Percentiles rank a stretch among this genome's conserved stretches.
These are phyloP conservation scores for Hanseniaspora guilliermondii DNA, from an alignment of 805 yeast species.

Conservation along the genomic window DNA sequence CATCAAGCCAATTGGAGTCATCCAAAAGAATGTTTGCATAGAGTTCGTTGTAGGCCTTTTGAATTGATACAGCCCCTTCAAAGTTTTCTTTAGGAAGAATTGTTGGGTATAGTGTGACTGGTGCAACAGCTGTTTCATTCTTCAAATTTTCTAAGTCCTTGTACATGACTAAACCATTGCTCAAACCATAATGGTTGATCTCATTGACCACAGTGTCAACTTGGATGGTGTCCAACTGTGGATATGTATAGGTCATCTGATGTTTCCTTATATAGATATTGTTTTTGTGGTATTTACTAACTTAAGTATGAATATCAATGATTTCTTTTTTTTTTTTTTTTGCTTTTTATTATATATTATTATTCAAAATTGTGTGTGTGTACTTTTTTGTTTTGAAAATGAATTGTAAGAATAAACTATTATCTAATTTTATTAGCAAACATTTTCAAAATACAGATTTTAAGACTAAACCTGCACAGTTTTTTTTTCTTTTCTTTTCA, in stretches of 20 bases:
- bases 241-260: conserved; percentile 14
- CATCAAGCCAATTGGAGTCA: conserved; percentile 47
- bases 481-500: no score
- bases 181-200: conserved; percentile 61
- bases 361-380: no score
- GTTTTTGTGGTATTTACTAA: background rate
- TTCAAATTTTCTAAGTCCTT: conserved; percentile 35
- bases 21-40: conserved; percentile 55
- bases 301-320: no score
- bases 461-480: no score
- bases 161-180: conserved; percentile 74
- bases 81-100: conserved; percentile 66
- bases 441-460: no score
- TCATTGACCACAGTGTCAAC: conserved; percentile 29
- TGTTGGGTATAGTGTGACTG: conserved; percentile 82
- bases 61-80: conserved; percentile 53
- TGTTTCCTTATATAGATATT: background rate
- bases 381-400: no score
- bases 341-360: no score
- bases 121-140: conserved; percentile 50
- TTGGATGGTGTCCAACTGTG: conserved; percentile 22
- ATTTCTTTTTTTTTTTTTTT: no score
- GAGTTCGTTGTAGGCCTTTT: conserved; percentile 54
- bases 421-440: no score
- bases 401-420: no score